Evolutionary conservation across 129 eudicot genomes (phyloP).

Genomic region (sunflower (Helianthus annuus)): HanXRQr2.0-SUNRISE NC_035441.2:14590263-14590762

Average conservation of each 20-base stretch:
- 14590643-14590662: not conserved
- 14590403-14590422: not conserved
- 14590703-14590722: not conserved
- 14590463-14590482: too few relatives aligned
- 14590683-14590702: not conserved
- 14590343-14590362: not conserved
- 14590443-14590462: not conserved
- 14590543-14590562: not conserved
- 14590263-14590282: too few relatives aligned
- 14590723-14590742: not conserved
- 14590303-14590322: not conserved
- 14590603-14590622: slow-evolving; percentile 6
- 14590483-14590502: not conserved
- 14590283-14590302: not conserved
- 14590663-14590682: not conserved
- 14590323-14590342: not conserved
- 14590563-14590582: not conserved
- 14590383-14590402: not conserved
- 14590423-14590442: not conserved
- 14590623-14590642: not conserved
- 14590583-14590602: not conserved
- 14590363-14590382: not conserved
- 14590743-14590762: not conserved
- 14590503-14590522: not conserved
- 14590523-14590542: not conserved